Evolutionary conservation across 106 monocot species (phyloP), one percentile per base, ranked within the genome.

Genomic region (Platanthera guangdongensis): DNA sequence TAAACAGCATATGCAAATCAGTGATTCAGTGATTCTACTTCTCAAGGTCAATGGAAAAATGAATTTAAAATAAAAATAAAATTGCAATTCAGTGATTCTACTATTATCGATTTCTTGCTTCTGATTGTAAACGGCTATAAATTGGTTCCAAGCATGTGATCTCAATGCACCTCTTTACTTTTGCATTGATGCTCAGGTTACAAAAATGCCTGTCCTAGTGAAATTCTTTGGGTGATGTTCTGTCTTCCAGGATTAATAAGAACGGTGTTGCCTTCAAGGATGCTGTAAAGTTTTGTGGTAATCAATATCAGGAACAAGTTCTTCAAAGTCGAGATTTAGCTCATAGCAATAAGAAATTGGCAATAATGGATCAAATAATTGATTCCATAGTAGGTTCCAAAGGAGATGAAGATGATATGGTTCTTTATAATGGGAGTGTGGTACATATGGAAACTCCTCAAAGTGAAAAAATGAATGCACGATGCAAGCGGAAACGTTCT

Each of bases 231-330:
- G 3, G n/a, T 48, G 16, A 48, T 48, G 46, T 70, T 70, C n/a
- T 48, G 16, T 70, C 47, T 72, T 51, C 51, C 46, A 72, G 72
- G 51, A 51, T 72, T 22, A 72, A 51, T 9, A 72, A 22, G 51
- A 72, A 51, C 21, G 50, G 72, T 51, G 72, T 51, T 10, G 22
- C 13, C 9, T 72, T 72, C 51, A 19, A 50, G 50, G 72, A 50
- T 72, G 4, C 49, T 72, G 19, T 21, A 51, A 51, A 19, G 18
- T 19, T 50, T 21, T 51, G 72, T 51, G 51, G 22, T 72, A 51
- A 11, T 72, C 72, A 50, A 22, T 51, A 72, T n/a, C 21, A 72
- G 11, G 72, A 51, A 72, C 7, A 50, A 32, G 12, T 65, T 71
- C 47, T 71, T 72, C 50, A 72, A 72, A 51, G 50, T 4, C 51